Evolutionary conservation across 1,139 yeast genomes (phyloP).

Genomic region (Saccharomyces uvarum): DNA sequence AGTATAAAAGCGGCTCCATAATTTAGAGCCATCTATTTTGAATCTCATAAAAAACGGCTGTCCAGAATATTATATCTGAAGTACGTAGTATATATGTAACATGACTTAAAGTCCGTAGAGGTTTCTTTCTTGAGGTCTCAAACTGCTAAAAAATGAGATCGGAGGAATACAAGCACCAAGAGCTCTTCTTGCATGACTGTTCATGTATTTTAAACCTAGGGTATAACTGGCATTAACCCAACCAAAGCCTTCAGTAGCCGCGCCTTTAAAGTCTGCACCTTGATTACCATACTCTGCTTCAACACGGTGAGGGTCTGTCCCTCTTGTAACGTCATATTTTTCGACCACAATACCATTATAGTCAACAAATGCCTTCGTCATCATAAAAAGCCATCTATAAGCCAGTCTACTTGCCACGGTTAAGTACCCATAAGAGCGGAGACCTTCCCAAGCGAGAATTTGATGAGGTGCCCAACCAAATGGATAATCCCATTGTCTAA

Average conservation of each 20-base stretch:
- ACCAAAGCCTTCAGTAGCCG: constrained; percentile 93
- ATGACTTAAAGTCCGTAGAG: not conserved
- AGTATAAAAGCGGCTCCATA: not conserved
- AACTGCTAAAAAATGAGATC: constrained; percentile 49
- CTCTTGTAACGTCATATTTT: constrained; percentile 82
- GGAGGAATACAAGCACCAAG: constrained; percentile 82
- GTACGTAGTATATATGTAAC: not conserved
- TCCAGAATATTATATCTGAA: not conserved
- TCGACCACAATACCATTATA: constrained; percentile 94
- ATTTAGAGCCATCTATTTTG: not conserved
- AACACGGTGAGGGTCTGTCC: constrained; percentile 81
- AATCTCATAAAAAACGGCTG: not conserved
- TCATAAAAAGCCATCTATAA: constrained; percentile 81
- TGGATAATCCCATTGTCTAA: constrained; percentile 97
- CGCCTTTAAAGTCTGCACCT: constrained; percentile 87
- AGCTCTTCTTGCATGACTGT: constrained; percentile 64
- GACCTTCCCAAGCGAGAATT: constrained; percentile 87
- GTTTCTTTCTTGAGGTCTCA: constrained; percentile 42
- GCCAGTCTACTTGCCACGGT: constrained; percentile 64
- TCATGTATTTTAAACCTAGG: constrained; percentile 64
- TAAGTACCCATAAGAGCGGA: constrained; percentile 61
- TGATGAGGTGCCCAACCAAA: constrained; percentile 99
- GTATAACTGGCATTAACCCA: constrained; percentile 91
- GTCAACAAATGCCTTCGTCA: constrained; percentile 89
- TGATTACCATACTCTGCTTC: constrained; percentile 97